A percentile compares a stretch with the other conserved stretches of the same genome.
phyloP scores from a whole-genome alignment of 2,329 filamentous ascomycete species.

The Diaporthe longicolla region DNA sequence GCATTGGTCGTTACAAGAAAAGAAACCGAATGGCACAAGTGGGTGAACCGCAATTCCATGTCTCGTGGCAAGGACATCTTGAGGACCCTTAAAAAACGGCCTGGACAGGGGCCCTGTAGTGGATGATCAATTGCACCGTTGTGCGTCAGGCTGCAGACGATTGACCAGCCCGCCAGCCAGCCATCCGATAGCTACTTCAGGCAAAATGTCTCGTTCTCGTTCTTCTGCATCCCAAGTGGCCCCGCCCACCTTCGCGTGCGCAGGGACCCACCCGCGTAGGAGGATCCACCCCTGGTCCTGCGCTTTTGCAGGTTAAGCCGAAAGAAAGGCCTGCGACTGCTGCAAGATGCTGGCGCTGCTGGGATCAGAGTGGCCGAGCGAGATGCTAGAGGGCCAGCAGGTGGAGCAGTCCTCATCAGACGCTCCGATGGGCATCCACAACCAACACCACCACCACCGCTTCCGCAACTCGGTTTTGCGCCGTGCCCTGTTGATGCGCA shows the following conservation, averaged over 20 bases:
- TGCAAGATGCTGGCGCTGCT: constrained; percentile 38
- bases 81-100: constrained; percentile 27
- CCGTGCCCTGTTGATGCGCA: constrained; percentile 30
- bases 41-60: constrained; percentile 23
- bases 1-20: not conserved
- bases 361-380: constrained; percentile 39
- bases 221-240: constrained; percentile 36
- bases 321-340: constrained; percentile 42
- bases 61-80: constrained; percentile 1
- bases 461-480: constrained; percentile 39
- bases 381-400: constrained; percentile 40
- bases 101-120: constrained; percentile 20
- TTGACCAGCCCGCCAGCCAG: constrained; percentile 30
- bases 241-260: constrained; percentile 42
- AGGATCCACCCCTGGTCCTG: constrained; percentile 40
- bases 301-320: constrained; percentile 41
- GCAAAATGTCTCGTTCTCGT: constrained; percentile 35
- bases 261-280: constrained; percentile 36
- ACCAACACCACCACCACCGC: constrained; percentile 33
- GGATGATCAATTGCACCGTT: constrained; percentile 30
- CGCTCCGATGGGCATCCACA: constrained; percentile 38
- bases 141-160: constrained; percentile 38
- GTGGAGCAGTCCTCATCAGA: constrained; percentile 40
- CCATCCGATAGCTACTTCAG: constrained; percentile 32
- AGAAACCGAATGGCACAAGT: not conserved